Evolutionary conservation across 176 grass and related monocot genomes (phyloP).

Genomic region (Cocos nucifera): DNA sequence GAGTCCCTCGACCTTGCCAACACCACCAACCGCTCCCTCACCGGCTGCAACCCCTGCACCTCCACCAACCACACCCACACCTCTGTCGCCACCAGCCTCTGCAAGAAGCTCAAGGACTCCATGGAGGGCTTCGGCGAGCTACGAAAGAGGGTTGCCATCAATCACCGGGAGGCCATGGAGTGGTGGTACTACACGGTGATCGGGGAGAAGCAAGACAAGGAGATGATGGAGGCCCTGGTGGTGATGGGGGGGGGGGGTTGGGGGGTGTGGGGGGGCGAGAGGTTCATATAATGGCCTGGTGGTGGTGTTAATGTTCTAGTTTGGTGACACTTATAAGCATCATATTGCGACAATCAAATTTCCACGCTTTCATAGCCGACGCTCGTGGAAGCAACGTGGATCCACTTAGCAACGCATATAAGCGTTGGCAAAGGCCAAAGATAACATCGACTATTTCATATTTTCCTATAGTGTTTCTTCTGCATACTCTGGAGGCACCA

Average conservation of each 20-base stretch:
- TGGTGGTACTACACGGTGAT: constrained; percentile 81
- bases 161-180: constrained; percentile 70
- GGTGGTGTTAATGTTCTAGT: no score
- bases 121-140: constrained; percentile 76
- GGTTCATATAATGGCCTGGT: no score
- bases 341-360: no score
- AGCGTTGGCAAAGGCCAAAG: no score
- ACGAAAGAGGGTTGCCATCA: constrained; percentile 31
- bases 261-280: no score
- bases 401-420: no score
- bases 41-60: constrained; percentile 41
- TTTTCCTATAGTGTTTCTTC: no score
- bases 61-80: constrained; percentile 71
- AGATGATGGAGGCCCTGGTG: constrained; percentile 55
- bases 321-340: no score
- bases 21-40: constrained; percentile 66
- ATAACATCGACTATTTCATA: no score
- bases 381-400: no score
- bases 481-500: no score
- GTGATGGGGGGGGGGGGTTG: constrained; percentile 61
- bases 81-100: constrained; percentile 68
- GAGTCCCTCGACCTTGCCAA: constrained; percentile 94
- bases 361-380: no score
- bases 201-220: constrained; percentile 51
- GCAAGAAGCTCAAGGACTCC: constrained; percentile 77